A percentile compares a stretch with the other conserved stretches of the same genome.
phyloP scores from a whole-genome alignment of 176 grass and related monocot species.

The Typha latifolia region DNA sequence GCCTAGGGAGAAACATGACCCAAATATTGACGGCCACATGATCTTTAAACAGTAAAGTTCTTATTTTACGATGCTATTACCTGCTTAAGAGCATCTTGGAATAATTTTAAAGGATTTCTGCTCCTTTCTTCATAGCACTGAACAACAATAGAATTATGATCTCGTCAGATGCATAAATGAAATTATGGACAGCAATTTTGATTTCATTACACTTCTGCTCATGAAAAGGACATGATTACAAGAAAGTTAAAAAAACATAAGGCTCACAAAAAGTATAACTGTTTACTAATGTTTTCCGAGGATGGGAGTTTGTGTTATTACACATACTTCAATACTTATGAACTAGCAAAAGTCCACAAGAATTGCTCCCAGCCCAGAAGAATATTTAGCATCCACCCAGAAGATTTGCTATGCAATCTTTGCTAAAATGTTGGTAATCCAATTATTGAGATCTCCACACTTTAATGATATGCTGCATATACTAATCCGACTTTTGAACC shows the following conservation, averaged over 20 bases:
- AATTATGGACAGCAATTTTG: background rate
- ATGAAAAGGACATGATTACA: background rate
- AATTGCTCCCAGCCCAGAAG: background rate
- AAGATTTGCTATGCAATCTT: background rate
- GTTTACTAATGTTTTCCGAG: constrained; percentile 2
- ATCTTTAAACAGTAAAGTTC: constrained; percentile 9
- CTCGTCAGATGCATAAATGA: constrained; percentile 4
- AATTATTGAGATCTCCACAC: background rate
- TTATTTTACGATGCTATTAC: constrained; percentile 5
- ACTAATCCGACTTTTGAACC: background rate
- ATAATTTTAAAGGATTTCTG: constrained; percentile 21
- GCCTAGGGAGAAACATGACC: constrained; percentile 17
- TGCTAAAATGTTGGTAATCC: background rate
- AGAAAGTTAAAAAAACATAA: background rate
- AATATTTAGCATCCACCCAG: background rate
- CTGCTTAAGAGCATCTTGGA: constrained; percentile 44
- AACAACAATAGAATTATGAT: background rate
- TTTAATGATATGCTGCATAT: background rate
- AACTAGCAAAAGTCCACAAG: background rate
- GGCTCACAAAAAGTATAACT: background rate
- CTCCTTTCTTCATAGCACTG: constrained; percentile 43
- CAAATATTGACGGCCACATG: constrained; percentile 1
- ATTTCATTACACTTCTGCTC: background rate
- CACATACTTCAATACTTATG: background rate
- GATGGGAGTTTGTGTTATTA: background rate